Base-by-base conservation (phyloP, 163 green algal genomes). In the Scenedesmus sp. region DNA sequence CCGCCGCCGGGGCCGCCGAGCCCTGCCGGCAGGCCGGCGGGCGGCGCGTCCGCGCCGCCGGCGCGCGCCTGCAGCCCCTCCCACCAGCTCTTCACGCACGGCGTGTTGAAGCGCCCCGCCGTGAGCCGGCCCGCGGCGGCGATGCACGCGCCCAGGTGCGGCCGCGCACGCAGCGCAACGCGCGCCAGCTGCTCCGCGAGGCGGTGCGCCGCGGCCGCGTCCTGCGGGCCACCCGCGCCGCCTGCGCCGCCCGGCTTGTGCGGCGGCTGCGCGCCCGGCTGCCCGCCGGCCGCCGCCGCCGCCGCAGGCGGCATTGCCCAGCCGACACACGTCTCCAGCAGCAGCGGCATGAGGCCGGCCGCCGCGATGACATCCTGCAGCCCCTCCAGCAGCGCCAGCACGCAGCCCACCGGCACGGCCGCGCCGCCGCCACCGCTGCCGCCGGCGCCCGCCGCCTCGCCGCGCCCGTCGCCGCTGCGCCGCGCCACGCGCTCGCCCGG, bases 321-420 rank as follows among this genome's bases (percentile, higher is more conserved):
- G 29, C 70, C 54, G 7, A 63, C 57, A 15, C 57, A 78, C 57
- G 24, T 22, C 5, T 78, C 70, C 17, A 78, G 70, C 56, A 78
- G 57, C 44, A 70, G 13, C 33, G 70, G 70, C 56, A 67, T 66
- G 1, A 78, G 39, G 1, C 70, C 70, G 29, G 57, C 56, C 13
- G 70, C 70, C n/a, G 44, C 26, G n/a, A 62, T 7, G 22, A 34
- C 33, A 58, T 78, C 70, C 7, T 70, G 57, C 57, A 78, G 17
- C 1, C 54, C 70, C 18, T 70, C 70, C 4, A 67, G 26, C 14
- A 67, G 4, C 1, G 57, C 18, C 51, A 78, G 3, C 26, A 70
- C 14, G n/a, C 39, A 58, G 13, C 57, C 29, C 10, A 47, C 20
- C 5, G 70, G 24, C 0, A 78, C 14, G 10, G 3, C 42, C 57